Percentiles rank a stretch among this genome's conserved stretches.
Conservation (phyloP, 495 filamentous ascomycete genomes). For the Rostrohypoxylon terebratum region DNA sequence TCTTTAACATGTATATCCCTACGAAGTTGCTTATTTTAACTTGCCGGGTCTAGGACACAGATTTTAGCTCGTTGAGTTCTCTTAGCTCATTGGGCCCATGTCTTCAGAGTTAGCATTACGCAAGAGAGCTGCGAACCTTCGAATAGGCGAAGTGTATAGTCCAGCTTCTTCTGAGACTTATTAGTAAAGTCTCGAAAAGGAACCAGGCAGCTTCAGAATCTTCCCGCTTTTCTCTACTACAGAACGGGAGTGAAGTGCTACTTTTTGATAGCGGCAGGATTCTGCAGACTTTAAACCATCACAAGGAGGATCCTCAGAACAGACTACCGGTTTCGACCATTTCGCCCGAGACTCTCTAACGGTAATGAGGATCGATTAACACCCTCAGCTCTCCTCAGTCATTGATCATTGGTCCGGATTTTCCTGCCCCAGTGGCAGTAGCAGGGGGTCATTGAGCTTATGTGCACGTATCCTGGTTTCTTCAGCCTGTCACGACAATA, state of each 20-base stretch:
- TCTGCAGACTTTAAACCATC: constrained; percentile 21
- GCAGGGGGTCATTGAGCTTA: constrained; percentile 5
- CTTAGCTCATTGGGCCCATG: neutral
- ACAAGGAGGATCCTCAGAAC: constrained; percentile 7
- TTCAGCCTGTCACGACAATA: constrained; percentile 5
- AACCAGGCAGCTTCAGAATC: neutral
- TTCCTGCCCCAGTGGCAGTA: constrained; percentile 9
- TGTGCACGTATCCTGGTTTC: constrained; percentile 12
- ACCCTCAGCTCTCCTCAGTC: neutral
- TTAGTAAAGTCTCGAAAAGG: constrained; percentile 13
- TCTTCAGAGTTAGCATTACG: neutral
- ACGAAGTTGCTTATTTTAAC: neutral
- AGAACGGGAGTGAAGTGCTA: constrained; percentile 1
- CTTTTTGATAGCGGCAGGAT: neutral
- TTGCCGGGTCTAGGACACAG: neutral
- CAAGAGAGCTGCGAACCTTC: neutral
- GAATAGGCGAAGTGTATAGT: constrained; percentile 8
- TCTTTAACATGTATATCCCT: constrained; percentile 2
- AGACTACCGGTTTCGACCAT: constrained; percentile 1
- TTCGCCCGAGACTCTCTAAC: neutral
- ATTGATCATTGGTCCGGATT: constrained; percentile 15
- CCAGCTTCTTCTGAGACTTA: constrained; percentile 11
- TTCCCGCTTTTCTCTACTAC: constrained; percentile 1
- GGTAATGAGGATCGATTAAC: constrained; percentile 26
- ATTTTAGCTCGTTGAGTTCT: neutral